Conservation (phyloP, 2,329 filamentous ascomycete genomes). For the Penicillium decumbens region DNA sequence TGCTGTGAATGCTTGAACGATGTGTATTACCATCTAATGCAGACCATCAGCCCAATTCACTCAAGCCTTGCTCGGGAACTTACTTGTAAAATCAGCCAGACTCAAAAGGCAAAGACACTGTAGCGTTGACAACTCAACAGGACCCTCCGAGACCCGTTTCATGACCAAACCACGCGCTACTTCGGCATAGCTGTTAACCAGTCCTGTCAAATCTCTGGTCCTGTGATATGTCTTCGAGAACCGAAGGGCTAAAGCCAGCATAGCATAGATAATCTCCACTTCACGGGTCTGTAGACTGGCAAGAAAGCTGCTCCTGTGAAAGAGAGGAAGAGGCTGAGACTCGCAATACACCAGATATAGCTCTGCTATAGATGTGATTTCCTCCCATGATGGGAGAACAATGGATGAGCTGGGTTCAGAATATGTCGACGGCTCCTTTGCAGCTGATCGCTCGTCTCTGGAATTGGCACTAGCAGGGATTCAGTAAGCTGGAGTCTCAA, state of each 20-base stretch:
- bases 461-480: slow-evolving; percentile 8
- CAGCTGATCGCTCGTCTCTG: slow-evolving; percentile 11
- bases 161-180: slow-evolving; percentile 37
- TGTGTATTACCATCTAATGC: slow-evolving; percentile 44
- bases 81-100: slow-evolving; percentile 42
- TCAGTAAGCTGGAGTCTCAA: slow-evolving; percentile 3
- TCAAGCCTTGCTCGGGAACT: not conserved
- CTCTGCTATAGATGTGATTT: slow-evolving; percentile 38
- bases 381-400: slow-evolving; percentile 38
- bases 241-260: slow-evolving; percentile 43
- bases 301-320: slow-evolving; percentile 42
- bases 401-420: slow-evolving; percentile 18
- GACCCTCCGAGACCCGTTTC: slow-evolving; percentile 37
- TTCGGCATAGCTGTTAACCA: slow-evolving; percentile 38
- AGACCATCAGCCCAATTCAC: not conserved
- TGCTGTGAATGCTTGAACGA: slow-evolving; percentile 44
- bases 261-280: slow-evolving; percentile 33
- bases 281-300: slow-evolving; percentile 38
- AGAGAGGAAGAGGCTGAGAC: slow-evolving; percentile 49
- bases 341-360: slow-evolving; percentile 49
- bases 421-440: slow-evolving; percentile 9
- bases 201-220: slow-evolving; percentile 19
- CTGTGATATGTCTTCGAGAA: slow-evolving; percentile 35
- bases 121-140: slow-evolving; percentile 43
- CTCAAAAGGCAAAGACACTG: slow-evolving; percentile 42